A percentile compares a stretch with the other conserved stretches of the same genome.
These are phyloP conservation scores for Passalora sequoiae DNA, from an alignment of 2,329 filamentous ascomycete genomes.

Conservation along the genomic window DNA sequence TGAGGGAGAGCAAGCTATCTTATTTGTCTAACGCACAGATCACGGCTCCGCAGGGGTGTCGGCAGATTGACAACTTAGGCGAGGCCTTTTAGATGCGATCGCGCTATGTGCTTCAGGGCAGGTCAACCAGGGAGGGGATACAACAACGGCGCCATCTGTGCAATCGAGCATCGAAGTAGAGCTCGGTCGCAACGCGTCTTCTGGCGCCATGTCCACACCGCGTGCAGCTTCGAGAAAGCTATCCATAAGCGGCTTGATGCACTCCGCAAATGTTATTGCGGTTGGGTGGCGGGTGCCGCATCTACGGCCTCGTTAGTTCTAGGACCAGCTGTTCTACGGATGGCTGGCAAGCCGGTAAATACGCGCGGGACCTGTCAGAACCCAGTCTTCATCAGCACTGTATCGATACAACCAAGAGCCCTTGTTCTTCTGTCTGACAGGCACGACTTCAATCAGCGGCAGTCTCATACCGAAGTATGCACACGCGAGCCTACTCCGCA, in stretches of 20 bases:
- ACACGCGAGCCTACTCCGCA: too few species aligned
- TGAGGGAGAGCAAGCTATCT: slow-evolving; percentile 12
- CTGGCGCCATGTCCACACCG: slow-evolving; percentile 14
- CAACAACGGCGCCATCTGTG: slow-evolving; percentile 8
- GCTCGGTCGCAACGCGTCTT: slow-evolving; percentile 12
- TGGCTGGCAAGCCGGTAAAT: slow-evolving; percentile 11
- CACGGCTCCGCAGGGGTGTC: slow-evolving; percentile 13
- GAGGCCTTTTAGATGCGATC: slow-evolving; percentile 11
- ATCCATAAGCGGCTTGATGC: slow-evolving; percentile 22
- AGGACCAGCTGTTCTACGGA: slow-evolving; percentile 16
- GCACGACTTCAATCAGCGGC: too few species aligned
- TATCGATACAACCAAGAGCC: too few species aligned
- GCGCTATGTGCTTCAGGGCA: slow-evolving; percentile 14
- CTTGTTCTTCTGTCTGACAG: too few species aligned
- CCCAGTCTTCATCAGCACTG: too few species aligned
- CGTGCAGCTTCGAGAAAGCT: slow-evolving; percentile 22
- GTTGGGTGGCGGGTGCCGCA: slow-evolving; percentile 21
- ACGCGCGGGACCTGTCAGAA: slow-evolving; percentile 1
- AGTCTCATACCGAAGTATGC: too few species aligned
- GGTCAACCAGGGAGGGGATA: slow-evolving; percentile 10
- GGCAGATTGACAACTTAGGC: slow-evolving; percentile 12
- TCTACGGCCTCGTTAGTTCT: slow-evolving; percentile 4
- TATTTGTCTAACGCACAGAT: slow-evolving; percentile 15
- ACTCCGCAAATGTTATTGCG: slow-evolving; percentile 18
- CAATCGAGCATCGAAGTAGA: slow-evolving; percentile 13